Evolutionary conservation across 192 early-diverging fungal genomes (phyloP), one percentile per base, ranked within the genome.

Genomic region (Spinellus fusiger): DNA sequence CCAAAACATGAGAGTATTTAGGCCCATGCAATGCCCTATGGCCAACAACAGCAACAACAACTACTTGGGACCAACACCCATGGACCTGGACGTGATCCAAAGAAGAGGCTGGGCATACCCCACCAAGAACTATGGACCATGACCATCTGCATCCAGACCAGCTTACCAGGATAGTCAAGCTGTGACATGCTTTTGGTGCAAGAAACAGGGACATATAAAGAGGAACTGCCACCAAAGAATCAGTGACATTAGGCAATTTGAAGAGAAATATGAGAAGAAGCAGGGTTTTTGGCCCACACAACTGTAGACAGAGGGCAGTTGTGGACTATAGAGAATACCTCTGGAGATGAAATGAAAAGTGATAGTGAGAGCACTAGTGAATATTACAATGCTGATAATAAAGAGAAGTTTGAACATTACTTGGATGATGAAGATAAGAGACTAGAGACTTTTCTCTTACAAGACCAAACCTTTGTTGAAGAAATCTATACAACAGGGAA

Each of bases 251-350:
- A 49, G 32, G 23, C 23, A 46, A 18, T 16, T 59, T 0, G 56
- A 59, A 48, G 46, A 59, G 1, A 2, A 18, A 22, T 29, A 48
- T n/a, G 15, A 9, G 8, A 35, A 8, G 16, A 54, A 54, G 53
- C 25, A 48, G 56, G 56, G 8, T 59, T 59, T 59, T 59, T 46
- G 46, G 26, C 23, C 29, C 46, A 48, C 28, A 40, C 46, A 31
- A 15, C 29, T 31, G 56, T 47, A 59, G 28, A 32, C 3, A 18
- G 40, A 44, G 40, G 40, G 13, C 40, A 12, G 40, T 44, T 44
- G 40, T 44, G 40, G 13, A 5, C 4, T 2, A 44, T 44, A 18
- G 40, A 44, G 18, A 18, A 44, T n/a, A 38, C 10, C 5, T 18
- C 35, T 20, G 9, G 20, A 0, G 9, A 7, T 9, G 0, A 25